Conservation (phyloP, 352 stramenopile genomes). For the Peronospora belbahrii region DNA sequence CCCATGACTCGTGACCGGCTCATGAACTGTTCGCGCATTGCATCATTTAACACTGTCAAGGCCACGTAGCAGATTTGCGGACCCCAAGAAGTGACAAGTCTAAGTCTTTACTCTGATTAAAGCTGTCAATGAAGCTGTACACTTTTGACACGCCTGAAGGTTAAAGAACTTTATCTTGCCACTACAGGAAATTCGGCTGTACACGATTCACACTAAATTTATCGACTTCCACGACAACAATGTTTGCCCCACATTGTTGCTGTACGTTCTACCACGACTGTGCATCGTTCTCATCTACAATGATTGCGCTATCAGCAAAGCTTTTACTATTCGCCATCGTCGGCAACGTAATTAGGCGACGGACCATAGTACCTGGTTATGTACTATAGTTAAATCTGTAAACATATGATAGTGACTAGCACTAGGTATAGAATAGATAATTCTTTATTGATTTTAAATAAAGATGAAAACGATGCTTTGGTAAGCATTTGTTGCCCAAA, state of each 20-base stretch:
- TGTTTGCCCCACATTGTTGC: conserved; percentile 18
- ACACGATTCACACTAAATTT: conserved; percentile 8
- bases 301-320: conserved; percentile 10
- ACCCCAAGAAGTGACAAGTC: conserved; percentile 35
- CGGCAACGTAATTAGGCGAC: conserved; percentile 44
- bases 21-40: conserved; percentile 44
- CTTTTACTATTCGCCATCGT: conserved; percentile 3
- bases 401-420: no score
- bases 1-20: conserved; percentile 25
- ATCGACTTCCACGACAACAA: conserved; percentile 1
- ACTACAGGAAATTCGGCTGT: conserved; percentile 40
- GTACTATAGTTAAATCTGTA: no score
- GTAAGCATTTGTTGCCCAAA: no score
- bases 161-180: conserved; percentile 42
- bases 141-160: conserved; percentile 39
- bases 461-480: no score
- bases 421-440: no score
- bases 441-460: no score
- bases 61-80: conserved; percentile 38
- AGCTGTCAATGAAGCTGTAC: conserved; percentile 56
- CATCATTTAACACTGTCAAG: conserved; percentile 41
- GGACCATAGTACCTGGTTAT: no score
- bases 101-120: conserved; percentile 31
- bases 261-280: conserved; percentile 30
- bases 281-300: conserved; percentile 14